phyloP scores from a whole-genome alignment of 2,329 filamentous ascomycete species.

The Clonostachys byssicola region DNA sequence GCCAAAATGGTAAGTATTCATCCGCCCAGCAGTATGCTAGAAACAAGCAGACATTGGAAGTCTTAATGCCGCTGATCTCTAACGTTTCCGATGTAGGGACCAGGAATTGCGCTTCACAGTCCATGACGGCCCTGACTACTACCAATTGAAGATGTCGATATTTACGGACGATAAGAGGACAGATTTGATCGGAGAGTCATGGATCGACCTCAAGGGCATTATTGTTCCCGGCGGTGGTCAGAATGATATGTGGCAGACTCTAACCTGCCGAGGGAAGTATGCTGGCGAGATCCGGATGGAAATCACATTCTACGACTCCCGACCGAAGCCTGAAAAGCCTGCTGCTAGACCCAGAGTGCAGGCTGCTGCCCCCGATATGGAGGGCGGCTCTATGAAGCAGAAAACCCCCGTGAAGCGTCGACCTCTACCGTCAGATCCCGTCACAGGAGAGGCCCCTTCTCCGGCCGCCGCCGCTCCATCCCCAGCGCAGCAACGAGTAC shows the following conservation, averaged over 20 bases:
- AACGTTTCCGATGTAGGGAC: slow-evolving; percentile 62
- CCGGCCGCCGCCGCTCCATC: slow-evolving; percentile 18
- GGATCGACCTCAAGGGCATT: slow-evolving; percentile 78
- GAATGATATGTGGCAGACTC: slow-evolving; percentile 84
- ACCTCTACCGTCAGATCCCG: slow-evolving; percentile 77
- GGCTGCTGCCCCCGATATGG: slow-evolving; percentile 26
- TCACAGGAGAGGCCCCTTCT: slow-evolving; percentile 44
- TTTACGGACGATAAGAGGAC: slow-evolving; percentile 99
- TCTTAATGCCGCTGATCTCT: not conserved
- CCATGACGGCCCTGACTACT: slow-evolving; percentile 95
- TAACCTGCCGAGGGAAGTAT: slow-evolving; percentile 90
- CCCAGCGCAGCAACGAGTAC: not conserved
- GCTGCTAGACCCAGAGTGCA: slow-evolving; percentile 46
- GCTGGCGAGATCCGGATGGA: slow-evolving; percentile 93
- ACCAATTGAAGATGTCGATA: slow-evolving; percentile 88
- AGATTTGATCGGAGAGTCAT: slow-evolving; percentile 91
- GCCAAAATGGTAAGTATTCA: slow-evolving; percentile 71
- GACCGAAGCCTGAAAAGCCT: slow-evolving; percentile 74
- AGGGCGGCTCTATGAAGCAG: slow-evolving; percentile 34
- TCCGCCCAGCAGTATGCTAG: not conserved
- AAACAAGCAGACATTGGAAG: too few species aligned
- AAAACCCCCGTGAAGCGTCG: slow-evolving; percentile 71
- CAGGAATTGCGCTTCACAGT: slow-evolving; percentile 95
- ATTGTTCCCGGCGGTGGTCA: slow-evolving; percentile 87
- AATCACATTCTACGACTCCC: slow-evolving; percentile 90